phyloP scores from a whole-genome alignment of 805 yeast genomes.

The Wickerhamomyces strasburgensis region DNA sequence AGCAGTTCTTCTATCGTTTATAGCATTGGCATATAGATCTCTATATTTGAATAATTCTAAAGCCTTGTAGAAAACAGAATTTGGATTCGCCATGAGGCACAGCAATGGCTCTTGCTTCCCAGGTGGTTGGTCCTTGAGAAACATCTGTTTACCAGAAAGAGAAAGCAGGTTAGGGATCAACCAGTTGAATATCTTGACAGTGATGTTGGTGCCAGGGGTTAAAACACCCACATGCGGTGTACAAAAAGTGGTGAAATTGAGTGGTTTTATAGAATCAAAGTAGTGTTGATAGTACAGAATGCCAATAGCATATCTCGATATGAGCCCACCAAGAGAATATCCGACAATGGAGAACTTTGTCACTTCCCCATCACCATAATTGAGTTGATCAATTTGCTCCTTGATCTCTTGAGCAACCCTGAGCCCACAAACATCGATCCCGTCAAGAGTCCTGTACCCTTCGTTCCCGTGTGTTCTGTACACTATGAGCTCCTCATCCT shows the following conservation, averaged over 20 bases:
- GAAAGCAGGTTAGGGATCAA: conserved; percentile 65
- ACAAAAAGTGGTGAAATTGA: conserved; percentile 57
- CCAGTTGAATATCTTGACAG: conserved; percentile 53
- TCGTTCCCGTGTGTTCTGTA: conserved; percentile 22
- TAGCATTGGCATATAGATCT: conserved; percentile 66
- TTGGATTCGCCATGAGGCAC: conserved; percentile 57
- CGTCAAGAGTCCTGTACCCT: conserved; percentile 80
- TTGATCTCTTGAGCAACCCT: conserved; percentile 67
- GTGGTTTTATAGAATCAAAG: conserved; percentile 51
- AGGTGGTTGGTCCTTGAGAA: conserved; percentile 43
- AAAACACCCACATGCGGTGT: conserved; percentile 67
- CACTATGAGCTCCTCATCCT: conserved; percentile 17
- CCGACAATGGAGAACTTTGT: conserved; percentile 72
- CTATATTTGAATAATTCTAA: conserved; percentile 47
- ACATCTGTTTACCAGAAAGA: conserved; percentile 69
- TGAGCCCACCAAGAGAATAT: conserved; percentile 81
- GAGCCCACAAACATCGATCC: conserved; percentile 79
- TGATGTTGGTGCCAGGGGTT: conserved; percentile 50
- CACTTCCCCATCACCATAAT: conserved; percentile 34
- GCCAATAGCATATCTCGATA: conserved; percentile 75
- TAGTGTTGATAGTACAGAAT: conserved; percentile 48
- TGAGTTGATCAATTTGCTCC: conserved; percentile 28
- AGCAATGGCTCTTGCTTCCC: conserved; percentile 46
- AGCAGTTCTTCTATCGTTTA: conserved; percentile 75
- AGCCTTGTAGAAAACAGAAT: conserved; percentile 55